A percentile compares a stretch with the other conserved stretches of the same genome.
Conservation (phyloP, 768 basidiomycete genomes). For the Collybia sp. region DNA sequence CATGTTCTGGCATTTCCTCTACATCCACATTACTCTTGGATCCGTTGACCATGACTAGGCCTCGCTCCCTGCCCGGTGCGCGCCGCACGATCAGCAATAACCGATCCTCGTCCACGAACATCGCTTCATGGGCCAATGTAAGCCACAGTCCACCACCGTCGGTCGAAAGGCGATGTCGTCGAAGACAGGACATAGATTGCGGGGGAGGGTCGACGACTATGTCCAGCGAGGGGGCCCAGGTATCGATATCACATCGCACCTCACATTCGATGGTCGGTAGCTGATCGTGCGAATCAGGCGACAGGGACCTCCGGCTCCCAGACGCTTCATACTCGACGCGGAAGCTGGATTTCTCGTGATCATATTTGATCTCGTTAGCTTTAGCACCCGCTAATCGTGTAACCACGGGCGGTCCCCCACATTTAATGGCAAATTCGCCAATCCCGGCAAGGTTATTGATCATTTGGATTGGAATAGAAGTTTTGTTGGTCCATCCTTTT, state of each 20-base stretch:
- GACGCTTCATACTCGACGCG: conserved; percentile 80
- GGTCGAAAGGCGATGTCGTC: conserved; percentile 79
- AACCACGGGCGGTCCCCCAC: conserved; percentile 89
- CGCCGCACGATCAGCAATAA: conserved; percentile 71
- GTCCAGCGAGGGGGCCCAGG: conserved; percentile 80
- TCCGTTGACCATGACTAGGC: conserved; percentile 86
- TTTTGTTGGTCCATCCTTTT: conserved; percentile 95
- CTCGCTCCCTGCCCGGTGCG: conserved; percentile 76
- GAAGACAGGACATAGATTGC: conserved; percentile 72
- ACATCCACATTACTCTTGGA: conserved; percentile 79
- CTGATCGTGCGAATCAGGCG: conserved; percentile 16
- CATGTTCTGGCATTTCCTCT: conserved; percentile 82
- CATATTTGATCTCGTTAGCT: conserved; percentile 71
- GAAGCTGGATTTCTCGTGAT: conserved; percentile 80
- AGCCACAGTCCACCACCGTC: conserved; percentile 95
- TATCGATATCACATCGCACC: conserved; percentile 87
- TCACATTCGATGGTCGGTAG: conserved; percentile 78
- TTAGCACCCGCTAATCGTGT: conserved; percentile 80
- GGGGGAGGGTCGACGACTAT: conserved; percentile 94
- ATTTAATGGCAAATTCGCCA: conserved; percentile 94
- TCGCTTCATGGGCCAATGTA: conserved; percentile 80
- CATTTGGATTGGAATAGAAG: conserved; percentile 93
- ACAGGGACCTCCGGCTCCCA: conserved; percentile 37
- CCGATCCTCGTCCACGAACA: conserved; percentile 74
- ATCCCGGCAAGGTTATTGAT: conserved; percentile 84